A percentile compares a stretch with the other conserved stretches of the same genome.
Evolutionary conservation across 257 asterid species (phyloP).

Genomic region (Penstemon barbatus): DNA sequence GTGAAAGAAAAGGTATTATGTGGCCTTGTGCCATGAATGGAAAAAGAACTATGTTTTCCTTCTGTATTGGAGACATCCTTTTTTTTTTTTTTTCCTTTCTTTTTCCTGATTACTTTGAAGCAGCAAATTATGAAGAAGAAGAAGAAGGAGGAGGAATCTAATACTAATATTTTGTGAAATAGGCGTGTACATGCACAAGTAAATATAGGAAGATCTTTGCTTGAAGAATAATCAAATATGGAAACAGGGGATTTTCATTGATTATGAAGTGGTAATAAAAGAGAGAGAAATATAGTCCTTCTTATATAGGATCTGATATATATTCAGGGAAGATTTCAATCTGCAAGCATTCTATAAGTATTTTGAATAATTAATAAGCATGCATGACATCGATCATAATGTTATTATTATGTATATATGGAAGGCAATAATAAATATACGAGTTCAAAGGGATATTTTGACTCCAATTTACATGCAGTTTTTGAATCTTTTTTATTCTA

Average conservation of each 20-base stretch:
- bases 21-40: constrained; percentile 46
- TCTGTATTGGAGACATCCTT: constrained; percentile 3
- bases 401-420: too few species aligned
- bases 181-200: background rate
- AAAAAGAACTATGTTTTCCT: constrained; percentile 28
- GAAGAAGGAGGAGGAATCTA: background rate
- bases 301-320: too few species aligned
- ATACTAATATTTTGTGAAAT: background rate
- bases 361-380: too few species aligned
- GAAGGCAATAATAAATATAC: too few species aligned
- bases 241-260: background rate
- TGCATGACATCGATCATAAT: too few species aligned
- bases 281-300: too few species aligned
- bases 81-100: background rate
- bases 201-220: background rate
- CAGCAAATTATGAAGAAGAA: background rate
- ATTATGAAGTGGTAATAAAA: too few species aligned
- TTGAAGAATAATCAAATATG: background rate
- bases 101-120: background rate
- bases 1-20: constrained; percentile 34
- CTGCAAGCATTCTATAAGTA: too few species aligned
- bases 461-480: too few species aligned
- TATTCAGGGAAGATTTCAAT: too few species aligned
- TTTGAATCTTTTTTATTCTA: too few species aligned
- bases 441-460: too few species aligned